These are phyloP conservation scores for Lachnellula hyalina DNA, from an alignment of 2,329 filamentous ascomycete genomes.

Conservation along the genomic window DNA sequence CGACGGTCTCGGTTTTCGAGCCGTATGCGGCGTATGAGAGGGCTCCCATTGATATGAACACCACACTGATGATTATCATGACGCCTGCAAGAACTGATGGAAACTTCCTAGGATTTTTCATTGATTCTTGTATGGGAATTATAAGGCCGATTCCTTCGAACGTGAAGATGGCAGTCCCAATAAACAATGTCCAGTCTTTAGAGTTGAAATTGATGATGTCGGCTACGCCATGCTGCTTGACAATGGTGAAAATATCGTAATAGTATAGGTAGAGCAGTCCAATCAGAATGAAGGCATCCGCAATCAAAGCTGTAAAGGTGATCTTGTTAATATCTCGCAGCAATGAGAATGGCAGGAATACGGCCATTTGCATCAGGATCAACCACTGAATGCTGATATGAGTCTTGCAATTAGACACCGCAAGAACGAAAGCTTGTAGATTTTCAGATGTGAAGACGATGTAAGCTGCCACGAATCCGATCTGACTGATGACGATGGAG, in stretches of 20 bases:
- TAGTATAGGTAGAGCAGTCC: conserved; percentile 93
- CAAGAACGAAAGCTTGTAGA: conserved; percentile 86
- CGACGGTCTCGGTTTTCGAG: conserved; percentile 90
- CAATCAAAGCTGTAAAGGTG: conserved; percentile 87
- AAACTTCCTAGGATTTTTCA: conserved; percentile 88
- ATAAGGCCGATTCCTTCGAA: conserved; percentile 97
- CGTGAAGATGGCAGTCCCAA: conserved; percentile 97
- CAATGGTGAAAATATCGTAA: conserved; percentile 84
- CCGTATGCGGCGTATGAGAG: conserved; percentile 95
- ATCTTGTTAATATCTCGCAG: conserved; percentile 97
- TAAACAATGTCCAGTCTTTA: conserved; percentile 92
- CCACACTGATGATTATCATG: conserved; percentile 89
- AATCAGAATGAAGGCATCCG: conserved; percentile 89
- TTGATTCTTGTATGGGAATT: conserved; percentile 96
- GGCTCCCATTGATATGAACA: conserved; percentile 88
- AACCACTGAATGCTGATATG: conserved; percentile 83
- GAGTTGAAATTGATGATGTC: conserved; percentile 90
- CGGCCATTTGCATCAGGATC: conserved; percentile 89
- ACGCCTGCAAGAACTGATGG: conserved; percentile 80
- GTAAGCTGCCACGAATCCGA: conserved; percentile 91
- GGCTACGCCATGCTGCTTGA: conserved; percentile 63
- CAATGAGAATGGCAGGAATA: conserved; percentile 90
- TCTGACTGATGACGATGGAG: conserved; percentile 91
- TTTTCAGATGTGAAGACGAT: conserved; percentile 97
- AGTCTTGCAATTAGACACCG: conserved; percentile 81